phyloP scores from a whole-genome alignment of 2,329 filamentous ascomycete species.

The Albifimbria verrucaria region DNA sequence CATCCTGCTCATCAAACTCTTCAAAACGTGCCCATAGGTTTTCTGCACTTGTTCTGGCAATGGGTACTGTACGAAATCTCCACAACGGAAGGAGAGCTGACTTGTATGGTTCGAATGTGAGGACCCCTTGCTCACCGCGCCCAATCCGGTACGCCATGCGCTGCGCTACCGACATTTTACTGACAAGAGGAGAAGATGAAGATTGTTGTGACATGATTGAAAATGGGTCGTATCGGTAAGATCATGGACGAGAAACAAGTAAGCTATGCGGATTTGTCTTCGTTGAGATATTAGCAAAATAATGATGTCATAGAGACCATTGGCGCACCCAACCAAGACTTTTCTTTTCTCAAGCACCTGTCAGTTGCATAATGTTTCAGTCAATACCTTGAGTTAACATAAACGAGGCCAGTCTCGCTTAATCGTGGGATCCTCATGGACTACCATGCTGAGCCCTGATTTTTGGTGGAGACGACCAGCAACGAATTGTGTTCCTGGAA shows the following conservation, averaged over 20 bases:
- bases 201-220: background rate
- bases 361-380: too few relatives aligned
- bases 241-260: background rate
- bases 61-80: conserved; percentile 43
- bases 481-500: too few relatives aligned
- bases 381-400: too few relatives aligned
- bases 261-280: background rate
- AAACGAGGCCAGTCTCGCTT: too few relatives aligned
- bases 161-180: background rate
- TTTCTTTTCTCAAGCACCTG: too few relatives aligned
- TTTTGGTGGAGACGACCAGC: too few relatives aligned
- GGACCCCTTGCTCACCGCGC: conserved; percentile 57
- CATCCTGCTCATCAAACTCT: conserved; percentile 44
- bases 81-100: conserved; percentile 54
- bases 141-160: conserved; percentile 48
- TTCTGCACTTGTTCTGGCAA: conserved; percentile 38
- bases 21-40: conserved; percentile 49
- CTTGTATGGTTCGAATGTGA: conserved; percentile 64
- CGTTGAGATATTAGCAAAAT: background rate
- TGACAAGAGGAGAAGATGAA: background rate
- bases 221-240: background rate
- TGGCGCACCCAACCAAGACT: too few relatives aligned
- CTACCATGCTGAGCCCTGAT: too few relatives aligned
- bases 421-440: too few relatives aligned
- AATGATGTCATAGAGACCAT: background rate